Base-by-base conservation (phyloP, 345 rosid species). In the Brassica incana region DNA sequence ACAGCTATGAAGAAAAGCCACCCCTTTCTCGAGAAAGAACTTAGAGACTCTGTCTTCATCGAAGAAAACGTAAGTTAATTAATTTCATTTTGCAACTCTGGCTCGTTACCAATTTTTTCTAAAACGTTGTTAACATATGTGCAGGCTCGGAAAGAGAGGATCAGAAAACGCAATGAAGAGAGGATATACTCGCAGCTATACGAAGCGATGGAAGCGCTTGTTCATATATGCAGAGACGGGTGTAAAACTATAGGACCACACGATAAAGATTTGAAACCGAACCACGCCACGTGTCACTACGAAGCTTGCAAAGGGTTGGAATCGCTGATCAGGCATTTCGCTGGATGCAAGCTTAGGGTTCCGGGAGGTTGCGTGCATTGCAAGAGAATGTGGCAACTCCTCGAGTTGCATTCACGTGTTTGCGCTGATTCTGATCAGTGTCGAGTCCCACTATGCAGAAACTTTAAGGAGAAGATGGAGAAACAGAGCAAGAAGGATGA, bases 321-420 rank as follows among this genome's bases (percentile, higher is more conserved):
- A 56, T 79, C 84, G 81, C 85, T 95, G 2, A 83, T 92, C 30
- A 86, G 99, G 0, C 99, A 95, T 82, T 95, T 95, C 8, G 92
- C 95, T 0, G 78, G 88, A 4, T 95, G 99, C 85, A 87, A 87
- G 83, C 72, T 87, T 30, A 85, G 97, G 74, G 88, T 88, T 25
- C 95, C 93, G 0, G 94, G 97, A 0, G 95, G 92, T n/a, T 95
- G 97, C 77, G 76, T 78, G 33, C 95, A 89, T 45, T 95, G 99
- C 88, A 95, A 87, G 85, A 85, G 97, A 81, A 92, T 92, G 99
- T 95, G 99, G 99, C 97, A 92, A 83, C 88, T 92, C 0, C 70
- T 92, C 73, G 94, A 92, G 60, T 84, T 95, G 12, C 99, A 95
- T 76, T 86, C 97, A 23, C 92, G 97, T 16, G 86, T 95, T 20